Base-by-base conservation (phyloP, 257 asterid species). In the Salvia rosmarinus region DNA sequence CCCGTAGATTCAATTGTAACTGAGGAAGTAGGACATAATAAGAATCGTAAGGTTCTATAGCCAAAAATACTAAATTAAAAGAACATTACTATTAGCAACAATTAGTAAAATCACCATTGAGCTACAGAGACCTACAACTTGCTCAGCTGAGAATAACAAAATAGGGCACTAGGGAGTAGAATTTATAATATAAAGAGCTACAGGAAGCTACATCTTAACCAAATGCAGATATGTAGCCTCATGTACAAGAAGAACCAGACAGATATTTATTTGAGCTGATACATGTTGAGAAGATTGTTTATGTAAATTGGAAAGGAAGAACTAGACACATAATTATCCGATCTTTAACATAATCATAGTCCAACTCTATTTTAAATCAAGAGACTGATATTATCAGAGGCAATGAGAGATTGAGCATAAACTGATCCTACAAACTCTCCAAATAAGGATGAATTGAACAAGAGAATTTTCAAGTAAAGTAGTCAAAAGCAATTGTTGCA, bases 1-100 rank as follows among this genome's bases (percentile, higher is more conserved):
- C 96, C 96, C 0, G 96, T 86, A 34, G 99, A 94, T 77, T 94
- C 97, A 55, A 94, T 84, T 23, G 89, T 89, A 82, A 91, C 97
- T 93, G 83, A 69, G 32, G 21, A 64, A 77, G 39, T 9, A 60
- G 4, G 35, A 40, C 3, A 50, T 0, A 14, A 10, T 39, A 49
- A 39, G 34, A 20, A 59, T 60, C 12, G 39, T 25, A n/a, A 37
- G 64, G n/a, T 34, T 39, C 2, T 46, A 49, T 16, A 16, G 19
- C 9, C 49, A 16, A 47, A 39, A 49, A 51, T 39, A 65, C 52
- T 40, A 35, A 34, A 56, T 40, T 9, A 25, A 10, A 62, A 76
- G 19, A 66, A 66, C 16, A 34, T 9, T 3, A 30, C 50, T 14
- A 56, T 52, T 9, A 9, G 40, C 7, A 40, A 19, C 25, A 11